Evolutionary conservation across 1,284 basidiomycete species (phyloP).

Genomic region (Cutaneotrichosporon arboriforme): DNA sequence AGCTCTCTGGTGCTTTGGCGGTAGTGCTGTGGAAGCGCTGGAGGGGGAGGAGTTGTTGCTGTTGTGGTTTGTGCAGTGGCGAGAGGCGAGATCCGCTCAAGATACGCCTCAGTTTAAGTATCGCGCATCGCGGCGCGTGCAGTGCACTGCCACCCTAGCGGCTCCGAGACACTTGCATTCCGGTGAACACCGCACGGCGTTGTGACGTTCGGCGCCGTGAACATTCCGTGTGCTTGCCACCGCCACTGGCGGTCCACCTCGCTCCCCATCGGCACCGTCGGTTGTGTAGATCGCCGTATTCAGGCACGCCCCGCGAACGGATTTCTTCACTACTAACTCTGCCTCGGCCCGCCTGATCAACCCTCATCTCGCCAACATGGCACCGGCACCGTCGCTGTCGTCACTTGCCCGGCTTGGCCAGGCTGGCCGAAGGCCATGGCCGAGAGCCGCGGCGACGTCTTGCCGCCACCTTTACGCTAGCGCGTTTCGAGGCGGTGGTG

Average conservation of each 20-base stretch:
- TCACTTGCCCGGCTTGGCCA: too few species aligned
- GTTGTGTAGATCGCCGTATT: not conserved
- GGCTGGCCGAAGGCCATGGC: too few species aligned
- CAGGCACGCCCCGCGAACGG: not conserved
- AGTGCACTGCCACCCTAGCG: not conserved
- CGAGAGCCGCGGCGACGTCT: too few species aligned
- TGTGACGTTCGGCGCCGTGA: too few species aligned
- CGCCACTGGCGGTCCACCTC: not conserved
- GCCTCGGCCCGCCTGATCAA: too few species aligned
- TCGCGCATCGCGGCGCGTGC: not conserved
- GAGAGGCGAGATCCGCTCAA: too few species aligned
- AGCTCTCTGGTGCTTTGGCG: not conserved
- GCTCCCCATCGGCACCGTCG: not conserved
- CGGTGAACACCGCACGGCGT: not conserved
- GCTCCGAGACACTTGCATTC: not conserved
- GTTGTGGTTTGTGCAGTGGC: too few species aligned
- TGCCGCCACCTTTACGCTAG: too few species aligned
- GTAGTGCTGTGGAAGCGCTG: not conserved
- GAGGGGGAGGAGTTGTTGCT: not conserved
- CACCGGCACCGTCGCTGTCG: too few species aligned
- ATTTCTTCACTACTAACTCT: too few species aligned
- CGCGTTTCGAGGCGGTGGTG: too few species aligned
- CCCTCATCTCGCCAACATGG: too few species aligned
- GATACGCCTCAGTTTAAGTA: not conserved
- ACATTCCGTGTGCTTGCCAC: not conserved